These are phyloP conservation scores for Dacryopinax spathularia DNA, from an alignment of 768 basidiomycete genomes.

Conservation along the genomic window DNA sequence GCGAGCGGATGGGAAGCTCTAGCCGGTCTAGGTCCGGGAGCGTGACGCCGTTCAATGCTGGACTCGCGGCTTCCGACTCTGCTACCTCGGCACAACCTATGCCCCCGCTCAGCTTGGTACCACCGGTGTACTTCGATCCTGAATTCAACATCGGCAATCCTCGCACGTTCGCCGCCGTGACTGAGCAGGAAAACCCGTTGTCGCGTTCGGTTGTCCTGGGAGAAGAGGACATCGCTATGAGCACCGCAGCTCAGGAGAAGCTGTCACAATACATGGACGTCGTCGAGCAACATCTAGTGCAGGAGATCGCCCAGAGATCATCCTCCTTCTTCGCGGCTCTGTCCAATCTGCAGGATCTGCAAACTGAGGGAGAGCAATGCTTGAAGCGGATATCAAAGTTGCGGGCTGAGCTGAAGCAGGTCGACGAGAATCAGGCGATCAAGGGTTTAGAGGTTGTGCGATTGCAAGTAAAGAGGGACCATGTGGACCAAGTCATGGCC, in stretches of 20 bases:
- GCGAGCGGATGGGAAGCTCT: not conserved
- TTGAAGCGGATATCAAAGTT: conserved; percentile 60
- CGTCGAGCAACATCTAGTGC: conserved; percentile 85
- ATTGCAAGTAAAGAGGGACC: conserved; percentile 45
- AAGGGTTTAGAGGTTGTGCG: conserved; percentile 65
- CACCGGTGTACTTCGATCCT: conserved; percentile 63
- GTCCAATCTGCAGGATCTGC: conserved; percentile 82
- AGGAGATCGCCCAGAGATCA: conserved; percentile 80
- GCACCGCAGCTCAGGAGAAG: conserved; percentile 35
- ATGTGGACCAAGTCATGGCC: conserved; percentile 45
- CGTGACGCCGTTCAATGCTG: not conserved
- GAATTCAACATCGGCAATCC: conserved; percentile 74
- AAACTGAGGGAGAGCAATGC: conserved; percentile 75
- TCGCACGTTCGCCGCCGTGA: conserved; percentile 59
- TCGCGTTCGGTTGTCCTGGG: not conserved
- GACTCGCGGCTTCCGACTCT: not conserved
- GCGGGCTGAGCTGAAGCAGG: conserved; percentile 53
- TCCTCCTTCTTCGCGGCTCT: conserved; percentile 94
- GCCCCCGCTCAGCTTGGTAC: conserved; percentile 62
- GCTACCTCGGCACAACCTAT: conserved; percentile 33
- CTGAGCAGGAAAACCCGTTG: conserved; percentile 33
- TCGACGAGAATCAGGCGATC: conserved; percentile 63
- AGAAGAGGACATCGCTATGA: not conserved
- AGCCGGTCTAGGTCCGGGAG: not conserved
- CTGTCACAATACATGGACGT: conserved; percentile 87